These are phyloP conservation scores for Suillus subluteus DNA, from an alignment of 768 basidiomycete species.

Conservation along the genomic window DNA sequence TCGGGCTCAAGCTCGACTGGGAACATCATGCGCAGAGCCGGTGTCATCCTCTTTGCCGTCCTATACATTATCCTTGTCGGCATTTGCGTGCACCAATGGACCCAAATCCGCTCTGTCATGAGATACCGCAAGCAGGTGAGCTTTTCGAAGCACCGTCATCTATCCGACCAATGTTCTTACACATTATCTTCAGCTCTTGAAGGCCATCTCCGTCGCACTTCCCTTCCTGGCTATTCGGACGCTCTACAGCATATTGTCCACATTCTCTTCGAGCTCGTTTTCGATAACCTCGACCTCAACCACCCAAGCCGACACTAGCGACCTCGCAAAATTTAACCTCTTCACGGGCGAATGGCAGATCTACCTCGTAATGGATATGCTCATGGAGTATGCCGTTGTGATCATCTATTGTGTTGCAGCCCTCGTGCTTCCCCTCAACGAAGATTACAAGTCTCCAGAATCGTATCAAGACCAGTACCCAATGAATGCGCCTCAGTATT, in stretches of 20 bases:
- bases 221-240: conserved; percentile 57
- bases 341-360: conserved; percentile 55
- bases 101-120: conserved; percentile 44
- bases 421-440: conserved; percentile 21
- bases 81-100: conserved; percentile 53
- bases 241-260: conserved; percentile 52
- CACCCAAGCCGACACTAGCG: conserved; percentile 10
- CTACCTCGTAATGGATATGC: conserved; percentile 55
- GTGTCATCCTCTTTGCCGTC: conserved; percentile 37
- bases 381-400: conserved; percentile 58
- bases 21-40: conserved; percentile 35
- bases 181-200: conserved; percentile 50
- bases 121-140: conserved; percentile 36
- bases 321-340: conserved; percentile 53
- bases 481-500: conserved; percentile 36
- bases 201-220: conserved; percentile 55
- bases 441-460: conserved; percentile 25
- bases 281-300: conserved; percentile 34
- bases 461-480: conserved; percentile 6
- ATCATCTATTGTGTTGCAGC: conserved; percentile 40
- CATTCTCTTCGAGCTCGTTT: conserved; percentile 50
- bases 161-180: conserved; percentile 16
- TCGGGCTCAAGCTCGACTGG: conserved; percentile 26
- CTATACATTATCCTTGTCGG: conserved; percentile 49
- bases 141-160: conserved; percentile 19